A percentile compares a stretch with the other conserved stretches of the same genome.
Conservation (phyloP, 768 basidiomycete genomes). For the Neoboletus subvelutipes region DNA sequence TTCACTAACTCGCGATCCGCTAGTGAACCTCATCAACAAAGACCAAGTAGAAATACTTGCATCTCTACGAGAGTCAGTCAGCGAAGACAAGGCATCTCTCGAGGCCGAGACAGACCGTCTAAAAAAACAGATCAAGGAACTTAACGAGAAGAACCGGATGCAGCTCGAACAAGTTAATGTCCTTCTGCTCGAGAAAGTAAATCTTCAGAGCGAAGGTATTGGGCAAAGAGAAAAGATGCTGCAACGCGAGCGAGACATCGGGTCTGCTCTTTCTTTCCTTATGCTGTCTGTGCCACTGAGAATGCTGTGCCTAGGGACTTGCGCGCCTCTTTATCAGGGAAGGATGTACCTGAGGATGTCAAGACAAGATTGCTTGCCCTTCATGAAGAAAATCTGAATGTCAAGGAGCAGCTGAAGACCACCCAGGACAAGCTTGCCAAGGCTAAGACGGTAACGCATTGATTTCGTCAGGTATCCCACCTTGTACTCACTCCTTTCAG, state of each 20-base stretch:
- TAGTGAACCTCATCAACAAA: constrained; percentile 89
- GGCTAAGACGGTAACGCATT: constrained; percentile 60
- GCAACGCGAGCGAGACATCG: constrained; percentile 81
- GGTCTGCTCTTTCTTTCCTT: constrained; percentile 44
- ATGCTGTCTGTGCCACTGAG: background rate
- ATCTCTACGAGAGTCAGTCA: constrained; percentile 82
- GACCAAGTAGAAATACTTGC: constrained; percentile 91
- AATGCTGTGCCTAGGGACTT: constrained; percentile 56
- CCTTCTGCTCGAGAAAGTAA: constrained; percentile 89
- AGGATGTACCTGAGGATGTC: constrained; percentile 79
- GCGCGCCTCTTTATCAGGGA: constrained; percentile 72
- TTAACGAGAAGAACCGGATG: constrained; percentile 83
- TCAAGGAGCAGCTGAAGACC: constrained; percentile 72
- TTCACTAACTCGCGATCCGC: constrained; percentile 6
- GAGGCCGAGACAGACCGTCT: constrained; percentile 66
- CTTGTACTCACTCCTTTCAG: constrained; percentile 38
- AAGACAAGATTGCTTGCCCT: constrained; percentile 70
- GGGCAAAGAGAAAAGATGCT: constrained; percentile 84
- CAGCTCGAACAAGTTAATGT: constrained; percentile 86
- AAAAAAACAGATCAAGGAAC: constrained; percentile 65
- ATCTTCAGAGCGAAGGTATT: constrained; percentile 86
- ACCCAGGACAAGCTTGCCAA: constrained; percentile 75
- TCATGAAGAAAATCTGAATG: constrained; percentile 72
- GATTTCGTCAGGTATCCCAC: background rate
- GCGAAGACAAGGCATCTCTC: constrained; percentile 78